Base-by-base conservation (phyloP, 768 basidiomycete genomes). In the Leccinellum rugosiceps region DNA sequence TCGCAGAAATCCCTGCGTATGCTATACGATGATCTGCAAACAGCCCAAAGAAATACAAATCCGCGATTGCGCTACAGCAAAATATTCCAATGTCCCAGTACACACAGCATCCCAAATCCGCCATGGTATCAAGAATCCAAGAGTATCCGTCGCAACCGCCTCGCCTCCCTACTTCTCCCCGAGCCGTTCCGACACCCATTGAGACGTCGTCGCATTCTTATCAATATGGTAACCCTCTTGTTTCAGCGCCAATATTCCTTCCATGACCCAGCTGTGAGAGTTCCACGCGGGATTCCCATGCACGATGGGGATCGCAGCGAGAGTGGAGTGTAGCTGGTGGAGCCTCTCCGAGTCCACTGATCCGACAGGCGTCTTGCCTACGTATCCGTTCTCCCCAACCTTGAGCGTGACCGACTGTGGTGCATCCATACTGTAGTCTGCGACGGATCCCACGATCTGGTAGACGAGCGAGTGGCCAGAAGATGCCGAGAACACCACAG, bases 351-450 rank as follows among this genome's bases (percentile, higher is more conserved):
- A 62, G 53, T 72, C 71, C 15, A 65, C 72, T 2, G 49, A 13
- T 17, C 71, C 71, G 26, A 72, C 60, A 4, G 65, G 52, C 35
- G 26, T 17, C 51, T 59, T 74, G 47, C 62, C 53, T 54, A 52
- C 6, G 35, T 72, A 71, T 19, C 60, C 68, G 32, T 63, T 69
- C 46, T 71, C 70, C 35, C 72, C 72, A 44, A 55, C 63, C 49
- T 66, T 68, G 6, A 72, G 63, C 0, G 72, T 68, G 58, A 74
- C 70, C 1, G 71, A 72, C 56, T 72, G 71, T 1, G 71, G 71
- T 1, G 62, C 72, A 17, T 74, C 72, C 3, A 72, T 59, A 26
- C 61, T 58, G 50, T 68, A 74, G 62, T 72, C 66, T 38, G 63
- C n/a, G 25, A 55, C 17, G 0, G 68, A 64, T 28, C 72, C 72